A percentile compares a stretch with the other conserved stretches of the same genome.
These are phyloP conservation scores for Canavalia ensiformis DNA, from an alignment of 306 rosid genomes.

Conservation along the genomic window DNA sequence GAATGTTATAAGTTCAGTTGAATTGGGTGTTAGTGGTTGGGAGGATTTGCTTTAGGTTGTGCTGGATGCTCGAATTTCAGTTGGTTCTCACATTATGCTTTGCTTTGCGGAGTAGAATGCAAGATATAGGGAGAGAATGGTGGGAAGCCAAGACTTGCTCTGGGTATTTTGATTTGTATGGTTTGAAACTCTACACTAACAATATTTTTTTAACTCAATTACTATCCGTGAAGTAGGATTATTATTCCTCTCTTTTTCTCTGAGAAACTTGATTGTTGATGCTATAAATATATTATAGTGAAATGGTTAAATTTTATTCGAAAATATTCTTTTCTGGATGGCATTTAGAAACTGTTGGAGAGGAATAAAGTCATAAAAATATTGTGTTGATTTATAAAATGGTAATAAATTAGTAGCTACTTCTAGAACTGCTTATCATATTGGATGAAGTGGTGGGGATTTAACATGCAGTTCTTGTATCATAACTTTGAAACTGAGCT, in stretches of 20 bases:
- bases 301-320: neutral
- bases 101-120: neutral
- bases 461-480: neutral
- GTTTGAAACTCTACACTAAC: neutral
- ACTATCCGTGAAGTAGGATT: neutral
- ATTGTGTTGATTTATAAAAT: constrained; percentile 1
- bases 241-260: neutral
- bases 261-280: constrained; percentile 12
- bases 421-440: neutral
- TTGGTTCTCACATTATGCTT: neutral
- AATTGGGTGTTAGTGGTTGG: constrained; percentile 12
- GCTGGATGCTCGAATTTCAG: neutral
- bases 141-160: neutral
- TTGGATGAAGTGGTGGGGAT: neutral
- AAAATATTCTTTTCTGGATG: neutral
- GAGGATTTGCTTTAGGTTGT: neutral
- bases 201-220: neutral
- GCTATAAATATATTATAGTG: neutral
- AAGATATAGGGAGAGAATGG: too few relatives aligned
- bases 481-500: neutral
- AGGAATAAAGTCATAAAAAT: neutral
- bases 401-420: neutral
- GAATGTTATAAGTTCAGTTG: neutral
- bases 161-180: neutral
- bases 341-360: constrained; percentile 13